Conservation (phyloP, 345 rosid genomes). For the Noccaea bulbosa region DNA sequence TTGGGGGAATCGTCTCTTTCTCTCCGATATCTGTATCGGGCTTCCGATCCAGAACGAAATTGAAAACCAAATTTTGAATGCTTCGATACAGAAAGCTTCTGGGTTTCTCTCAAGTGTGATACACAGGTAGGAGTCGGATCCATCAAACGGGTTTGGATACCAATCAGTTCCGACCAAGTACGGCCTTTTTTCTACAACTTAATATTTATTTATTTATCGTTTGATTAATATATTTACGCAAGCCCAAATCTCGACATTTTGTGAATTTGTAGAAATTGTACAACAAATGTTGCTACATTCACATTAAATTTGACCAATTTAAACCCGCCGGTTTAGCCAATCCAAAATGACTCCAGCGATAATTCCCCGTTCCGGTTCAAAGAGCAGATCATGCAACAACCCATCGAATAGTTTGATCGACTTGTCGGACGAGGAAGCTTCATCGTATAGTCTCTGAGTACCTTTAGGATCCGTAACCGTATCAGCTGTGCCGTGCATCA, state of each 20-base stretch:
- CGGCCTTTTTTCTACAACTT: no score
- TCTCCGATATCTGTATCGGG: constrained; percentile 50
- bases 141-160: not conserved
- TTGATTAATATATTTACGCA: no score
- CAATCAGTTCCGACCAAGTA: constrained; percentile 1
- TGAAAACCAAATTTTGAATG: not conserved
- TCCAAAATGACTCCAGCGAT: constrained; percentile 63
- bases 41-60: not conserved
- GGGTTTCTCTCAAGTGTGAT: not conserved
- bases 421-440: constrained; percentile 75
- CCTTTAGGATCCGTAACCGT: constrained; percentile 83
- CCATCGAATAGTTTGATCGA: constrained; percentile 72
- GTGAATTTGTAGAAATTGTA: no score
- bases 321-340: constrained; percentile 70
- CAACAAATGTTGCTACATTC: not conserved
- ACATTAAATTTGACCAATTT: constrained; percentile 1
- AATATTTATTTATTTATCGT: no score
- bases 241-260: no score
- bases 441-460: constrained; percentile 61
- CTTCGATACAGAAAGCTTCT: not conserved
- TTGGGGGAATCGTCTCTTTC: constrained; percentile 44
- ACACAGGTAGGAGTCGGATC: not conserved
- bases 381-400: constrained; percentile 81
- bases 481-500: constrained; percentile 85
- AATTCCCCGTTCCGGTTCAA: constrained; percentile 75